These are phyloP conservation scores for Amoeboaphelidium protococcarum DNA, from an alignment of 371 early-diverging fungal genomes.

Conservation along the genomic window DNA sequence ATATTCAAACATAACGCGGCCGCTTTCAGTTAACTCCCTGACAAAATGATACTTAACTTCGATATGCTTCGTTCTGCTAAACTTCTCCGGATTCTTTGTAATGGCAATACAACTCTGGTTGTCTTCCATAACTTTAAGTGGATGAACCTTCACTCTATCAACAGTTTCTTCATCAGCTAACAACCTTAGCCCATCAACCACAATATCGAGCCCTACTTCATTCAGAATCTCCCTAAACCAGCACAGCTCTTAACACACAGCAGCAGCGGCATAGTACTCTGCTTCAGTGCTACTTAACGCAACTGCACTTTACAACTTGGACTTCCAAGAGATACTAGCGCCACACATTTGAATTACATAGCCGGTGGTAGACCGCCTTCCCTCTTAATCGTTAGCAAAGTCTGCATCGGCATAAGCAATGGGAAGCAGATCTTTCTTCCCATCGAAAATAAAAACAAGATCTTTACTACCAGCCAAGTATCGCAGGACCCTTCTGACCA, in stretches of 20 bases:
- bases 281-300: neutral
- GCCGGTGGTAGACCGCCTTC: neutral
- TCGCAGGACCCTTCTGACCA: neutral
- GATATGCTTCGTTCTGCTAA: slow-evolving; percentile 7
- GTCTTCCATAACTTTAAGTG: too few species aligned
- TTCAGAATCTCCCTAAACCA: neutral
- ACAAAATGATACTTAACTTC: slow-evolving; percentile 7
- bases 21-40: slow-evolving; percentile 2
- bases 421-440: neutral
- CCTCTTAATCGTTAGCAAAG: neutral
- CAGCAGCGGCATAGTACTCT: neutral
- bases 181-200: too few species aligned
- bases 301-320: neutral
- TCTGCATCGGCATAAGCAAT: neutral
- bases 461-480: neutral
- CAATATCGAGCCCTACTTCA: neutral
- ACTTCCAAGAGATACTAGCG: neutral
- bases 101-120: slow-evolving; percentile 3
- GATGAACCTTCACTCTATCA: too few species aligned
- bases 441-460: neutral
- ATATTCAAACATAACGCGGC: slow-evolving; percentile 1
- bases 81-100: slow-evolving; percentile 1
- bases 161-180: too few species aligned
- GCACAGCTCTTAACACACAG: neutral
- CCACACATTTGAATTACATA: neutral